Percentiles rank a stretch among this genome's conserved stretches.
Conservation (phyloP, 2,329 filamentous ascomycete genomes). For the Botrytis sinoallii region DNA sequence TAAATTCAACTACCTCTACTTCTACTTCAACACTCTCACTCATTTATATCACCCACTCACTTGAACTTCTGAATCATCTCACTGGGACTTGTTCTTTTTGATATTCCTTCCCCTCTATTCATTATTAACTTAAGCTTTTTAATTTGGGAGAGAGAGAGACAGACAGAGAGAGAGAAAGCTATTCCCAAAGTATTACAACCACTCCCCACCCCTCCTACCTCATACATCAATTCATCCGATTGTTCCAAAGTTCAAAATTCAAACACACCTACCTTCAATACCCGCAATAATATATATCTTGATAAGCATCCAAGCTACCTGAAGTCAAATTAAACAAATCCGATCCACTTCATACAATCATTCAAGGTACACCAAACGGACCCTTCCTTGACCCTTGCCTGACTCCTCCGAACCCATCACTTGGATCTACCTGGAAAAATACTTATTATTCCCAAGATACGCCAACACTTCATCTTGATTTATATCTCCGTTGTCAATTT, state of each 20-base stretch:
- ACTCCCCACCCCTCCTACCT: not conserved
- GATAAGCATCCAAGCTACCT: constrained; percentile 7
- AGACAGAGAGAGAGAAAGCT: not conserved
- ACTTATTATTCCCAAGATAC: constrained; percentile 14
- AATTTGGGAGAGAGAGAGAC: not conserved
- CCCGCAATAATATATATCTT: constrained; percentile 3
- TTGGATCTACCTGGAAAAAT: not conserved
- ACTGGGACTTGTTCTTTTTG: not conserved
- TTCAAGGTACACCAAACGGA: constrained; percentile 11
- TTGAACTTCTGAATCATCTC: not conserved
- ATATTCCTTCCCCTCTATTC: not conserved
- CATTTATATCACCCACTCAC: not conserved
- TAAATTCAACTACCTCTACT: not conserved
- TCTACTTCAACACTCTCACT: not conserved
- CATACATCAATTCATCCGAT: constrained; percentile 4
- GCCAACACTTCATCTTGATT: constrained; percentile 10
- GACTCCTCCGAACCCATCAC: constrained; percentile 9
- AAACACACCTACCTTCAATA: not conserved
- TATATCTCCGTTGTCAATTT: constrained; percentile 16
- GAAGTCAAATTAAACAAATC: constrained; percentile 16
- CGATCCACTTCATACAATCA: constrained; percentile 1
- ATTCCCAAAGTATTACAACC: not conserved
- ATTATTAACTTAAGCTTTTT: not conserved
- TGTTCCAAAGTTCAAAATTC: not conserved
- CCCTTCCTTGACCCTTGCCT: constrained; percentile 7